Percentiles rank a stretch among this genome's conserved stretches.
Conservation (phyloP, 1,139 yeast genomes). For the Waltiozyma solani region DNA sequence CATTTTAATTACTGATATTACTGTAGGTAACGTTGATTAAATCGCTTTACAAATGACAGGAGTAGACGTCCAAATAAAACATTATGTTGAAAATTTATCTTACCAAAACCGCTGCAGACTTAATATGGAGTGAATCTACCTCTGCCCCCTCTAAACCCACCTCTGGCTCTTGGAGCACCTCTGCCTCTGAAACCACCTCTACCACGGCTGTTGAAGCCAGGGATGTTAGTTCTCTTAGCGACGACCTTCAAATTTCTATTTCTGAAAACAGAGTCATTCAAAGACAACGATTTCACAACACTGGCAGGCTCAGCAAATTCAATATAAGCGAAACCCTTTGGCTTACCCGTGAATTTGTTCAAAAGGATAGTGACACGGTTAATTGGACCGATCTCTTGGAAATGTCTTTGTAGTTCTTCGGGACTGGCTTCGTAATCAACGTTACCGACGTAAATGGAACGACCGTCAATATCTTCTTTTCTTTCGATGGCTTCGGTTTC, state of each 20-base stretch:
- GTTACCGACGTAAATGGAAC: constrained; percentile 82
- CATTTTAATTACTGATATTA: too few relatives aligned
- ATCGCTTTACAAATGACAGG: too few relatives aligned
- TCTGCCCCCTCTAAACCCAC: constrained; percentile 14
- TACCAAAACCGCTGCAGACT: too few relatives aligned
- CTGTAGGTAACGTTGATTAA: too few relatives aligned
- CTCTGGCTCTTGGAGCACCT: constrained; percentile 19
- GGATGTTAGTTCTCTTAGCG: constrained; percentile 74
- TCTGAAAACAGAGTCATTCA: constrained; percentile 56
- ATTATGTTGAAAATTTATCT: too few relatives aligned
- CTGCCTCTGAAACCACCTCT: constrained; percentile 40
- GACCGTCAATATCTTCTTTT: constrained; percentile 55
- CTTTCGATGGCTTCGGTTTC: constrained; percentile 29
- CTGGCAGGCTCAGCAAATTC: constrained; percentile 60
- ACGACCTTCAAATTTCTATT: constrained; percentile 64
- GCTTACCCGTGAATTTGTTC: constrained; percentile 65
- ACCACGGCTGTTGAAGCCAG: constrained; percentile 43
- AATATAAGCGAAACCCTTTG: constrained; percentile 81
- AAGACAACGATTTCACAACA: constrained; percentile 55
- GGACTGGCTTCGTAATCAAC: constrained; percentile 79
- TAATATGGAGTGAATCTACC: constrained; percentile 31
- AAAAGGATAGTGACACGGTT: constrained; percentile 75
- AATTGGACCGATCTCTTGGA: constrained; percentile 65
- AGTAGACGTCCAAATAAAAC: too few relatives aligned
- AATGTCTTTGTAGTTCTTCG: constrained; percentile 70